Evolutionary conservation across 140 eudicot genomes (phyloP).

Genomic region (Erigeron philadelphicus): DNA sequence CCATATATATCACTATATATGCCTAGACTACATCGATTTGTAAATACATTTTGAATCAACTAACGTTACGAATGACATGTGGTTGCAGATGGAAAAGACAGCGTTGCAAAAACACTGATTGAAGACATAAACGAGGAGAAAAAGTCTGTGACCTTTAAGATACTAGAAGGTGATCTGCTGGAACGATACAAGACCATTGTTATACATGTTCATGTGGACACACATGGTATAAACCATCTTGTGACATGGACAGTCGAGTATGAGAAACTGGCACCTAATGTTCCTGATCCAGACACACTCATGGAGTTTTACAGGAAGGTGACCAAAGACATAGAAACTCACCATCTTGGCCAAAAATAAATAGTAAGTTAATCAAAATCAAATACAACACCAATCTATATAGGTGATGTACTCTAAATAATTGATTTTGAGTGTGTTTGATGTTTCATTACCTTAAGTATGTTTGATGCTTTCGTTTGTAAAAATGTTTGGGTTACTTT

Average conservation of each 20-base stretch:
- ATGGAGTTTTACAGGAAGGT: conserved; percentile 18
- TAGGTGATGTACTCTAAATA: too few species aligned
- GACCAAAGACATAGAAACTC: conserved; percentile 29
- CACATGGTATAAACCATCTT: conserved; percentile 21
- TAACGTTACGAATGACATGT: too few species aligned
- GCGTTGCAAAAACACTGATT: conserved; percentile 12
- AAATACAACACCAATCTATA: too few species aligned
- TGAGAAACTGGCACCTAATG: conserved; percentile 26
- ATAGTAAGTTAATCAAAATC: too few species aligned
- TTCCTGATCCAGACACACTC: conserved; percentile 25
- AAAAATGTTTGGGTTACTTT: too few species aligned
- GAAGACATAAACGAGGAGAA: conserved; percentile 13
- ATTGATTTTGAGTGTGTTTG: too few species aligned
- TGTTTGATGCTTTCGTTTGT: too few species aligned
- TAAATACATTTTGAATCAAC: too few species aligned
- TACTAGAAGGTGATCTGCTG: conserved; percentile 24
- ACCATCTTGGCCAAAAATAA: not conserved
- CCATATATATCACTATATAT: not conserved
- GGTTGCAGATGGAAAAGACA: conserved; percentile 20
- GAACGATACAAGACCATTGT: conserved; percentile 29
- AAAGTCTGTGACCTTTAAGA: conserved; percentile 6
- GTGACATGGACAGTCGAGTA: conserved; percentile 42
- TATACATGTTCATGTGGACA: conserved; percentile 28
- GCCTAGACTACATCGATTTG: too few species aligned
- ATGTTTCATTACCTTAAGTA: too few species aligned